These are phyloP conservation scores for Schizochytrium sp. DNA, from an alignment of 108 stramenopile species.

Conservation along the genomic window DNA sequence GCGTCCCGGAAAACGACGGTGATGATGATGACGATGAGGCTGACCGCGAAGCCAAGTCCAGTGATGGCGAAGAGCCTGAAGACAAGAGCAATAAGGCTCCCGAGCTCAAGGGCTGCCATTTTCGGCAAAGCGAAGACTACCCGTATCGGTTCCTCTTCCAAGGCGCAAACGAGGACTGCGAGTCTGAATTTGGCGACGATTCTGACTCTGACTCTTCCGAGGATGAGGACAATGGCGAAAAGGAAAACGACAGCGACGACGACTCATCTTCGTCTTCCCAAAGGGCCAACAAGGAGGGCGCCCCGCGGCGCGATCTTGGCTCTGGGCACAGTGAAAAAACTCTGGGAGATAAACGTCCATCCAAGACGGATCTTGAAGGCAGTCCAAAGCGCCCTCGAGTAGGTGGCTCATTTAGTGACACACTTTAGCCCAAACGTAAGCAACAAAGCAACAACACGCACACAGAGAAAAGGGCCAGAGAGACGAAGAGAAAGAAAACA, in stretches of 20 bases:
- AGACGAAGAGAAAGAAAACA: background rate
- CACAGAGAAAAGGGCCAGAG: background rate
- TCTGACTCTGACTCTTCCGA: background rate
- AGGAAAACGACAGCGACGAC: no score
- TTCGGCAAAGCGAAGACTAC: background rate
- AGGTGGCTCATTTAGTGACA: background rate
- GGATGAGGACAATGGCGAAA: background rate
- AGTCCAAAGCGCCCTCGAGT: background rate
- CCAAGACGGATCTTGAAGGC: background rate
- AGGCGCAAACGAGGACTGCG: background rate
- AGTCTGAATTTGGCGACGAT: background rate
- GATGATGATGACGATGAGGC: background rate
- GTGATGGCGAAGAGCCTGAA: background rate
- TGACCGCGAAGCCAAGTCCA: background rate
- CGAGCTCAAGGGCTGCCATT: background rate
- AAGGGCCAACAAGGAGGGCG: no score
- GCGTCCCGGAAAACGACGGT: background rate
- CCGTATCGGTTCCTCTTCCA: background rate
- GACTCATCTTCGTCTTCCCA: no score
- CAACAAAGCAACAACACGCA: background rate
- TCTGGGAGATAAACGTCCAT: background rate
- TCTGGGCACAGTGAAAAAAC: background rate
- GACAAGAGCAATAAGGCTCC: background rate
- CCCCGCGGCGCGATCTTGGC: no score
- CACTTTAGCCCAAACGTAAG: no score